phyloP scores from a whole-genome alignment of 805 yeast species.

The Candida incommunis region DNA sequence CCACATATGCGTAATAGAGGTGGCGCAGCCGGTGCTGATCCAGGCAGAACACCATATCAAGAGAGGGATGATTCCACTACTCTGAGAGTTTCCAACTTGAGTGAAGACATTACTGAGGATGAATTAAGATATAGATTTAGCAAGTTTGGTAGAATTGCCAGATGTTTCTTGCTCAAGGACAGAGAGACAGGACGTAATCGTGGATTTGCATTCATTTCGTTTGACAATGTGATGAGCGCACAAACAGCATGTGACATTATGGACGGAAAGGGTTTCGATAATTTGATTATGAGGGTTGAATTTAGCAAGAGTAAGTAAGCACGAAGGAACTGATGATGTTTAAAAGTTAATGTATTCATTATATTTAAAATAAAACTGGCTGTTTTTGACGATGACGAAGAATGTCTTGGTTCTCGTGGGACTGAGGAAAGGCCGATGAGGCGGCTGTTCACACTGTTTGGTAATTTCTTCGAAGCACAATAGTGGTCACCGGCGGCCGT shows the following conservation, averaged over 20 bases:
- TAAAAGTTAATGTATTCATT: too few species aligned
- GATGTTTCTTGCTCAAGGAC: conserved; percentile 77
- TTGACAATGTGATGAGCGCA: conserved; percentile 46
- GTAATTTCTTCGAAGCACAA: too few species aligned
- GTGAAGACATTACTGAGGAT: conserved; percentile 70
- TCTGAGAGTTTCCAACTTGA: conserved; percentile 80
- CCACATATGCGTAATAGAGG: conserved; percentile 41
- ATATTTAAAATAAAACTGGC: too few species aligned
- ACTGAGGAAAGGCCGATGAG: too few species aligned
- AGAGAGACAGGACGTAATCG: conserved; percentile 88
- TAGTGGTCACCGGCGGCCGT: too few species aligned
- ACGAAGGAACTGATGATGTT: too few species aligned
- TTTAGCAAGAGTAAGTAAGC: conserved; percentile 26
- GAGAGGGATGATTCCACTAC: conserved; percentile 81
- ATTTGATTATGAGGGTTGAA: conserved; percentile 50
- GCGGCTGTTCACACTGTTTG: too few species aligned
- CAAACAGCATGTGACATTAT: conserved; percentile 60
- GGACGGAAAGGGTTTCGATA: conserved; percentile 87
- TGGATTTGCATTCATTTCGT: conserved; percentile 90
- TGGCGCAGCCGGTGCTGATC: conserved; percentile 26
- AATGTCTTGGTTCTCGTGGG: too few species aligned
- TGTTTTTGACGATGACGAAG: too few species aligned
- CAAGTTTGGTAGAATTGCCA: conserved; percentile 52
- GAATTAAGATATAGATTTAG: conserved; percentile 62
- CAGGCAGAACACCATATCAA: conserved; percentile 23